A percentile compares a stretch with the other conserved stretches of the same genome.
Conservation (phyloP, 495 filamentous ascomycete genomes). For the Apodospora peruviana region DNA sequence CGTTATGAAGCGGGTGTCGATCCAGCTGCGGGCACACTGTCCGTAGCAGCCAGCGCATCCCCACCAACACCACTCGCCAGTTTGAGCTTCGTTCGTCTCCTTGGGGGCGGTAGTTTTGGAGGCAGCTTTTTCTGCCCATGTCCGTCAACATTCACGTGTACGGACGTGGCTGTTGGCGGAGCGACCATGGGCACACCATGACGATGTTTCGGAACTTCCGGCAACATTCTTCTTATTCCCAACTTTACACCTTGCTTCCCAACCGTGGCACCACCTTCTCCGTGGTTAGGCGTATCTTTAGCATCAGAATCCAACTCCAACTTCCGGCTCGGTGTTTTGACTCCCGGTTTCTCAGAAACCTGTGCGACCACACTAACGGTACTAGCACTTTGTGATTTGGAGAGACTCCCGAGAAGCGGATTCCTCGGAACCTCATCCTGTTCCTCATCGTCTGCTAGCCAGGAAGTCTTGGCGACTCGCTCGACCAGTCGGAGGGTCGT, state of each 20-base stretch:
- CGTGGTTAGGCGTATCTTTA: constrained; percentile 6
- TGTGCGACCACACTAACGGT: constrained; percentile 67
- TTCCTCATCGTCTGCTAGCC: constrained; percentile 54
- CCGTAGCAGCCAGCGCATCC: constrained; percentile 1
- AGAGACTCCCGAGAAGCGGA: constrained; percentile 46
- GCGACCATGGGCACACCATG: constrained; percentile 38
- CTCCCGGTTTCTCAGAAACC: constrained; percentile 77
- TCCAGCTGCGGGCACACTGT: constrained; percentile 6
- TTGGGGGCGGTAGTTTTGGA: constrained; percentile 49
- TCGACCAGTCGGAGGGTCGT: constrained; percentile 81
- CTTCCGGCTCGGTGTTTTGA: constrained; percentile 72
- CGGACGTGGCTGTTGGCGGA: constrained; percentile 12
- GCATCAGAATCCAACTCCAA: constrained; percentile 21
- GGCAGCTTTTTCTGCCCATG: constrained; percentile 42
- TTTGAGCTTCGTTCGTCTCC: constrained; percentile 40
- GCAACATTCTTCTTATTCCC: constrained; percentile 36
- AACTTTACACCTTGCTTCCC: constrained; percentile 19
- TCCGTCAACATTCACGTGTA: constrained; percentile 22
- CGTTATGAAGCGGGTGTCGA: constrained; percentile 12
- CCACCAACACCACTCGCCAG: constrained; percentile 2
- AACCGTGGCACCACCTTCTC: constrained; percentile 5
- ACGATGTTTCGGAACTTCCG: constrained; percentile 41
- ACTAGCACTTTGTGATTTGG: constrained; percentile 41
- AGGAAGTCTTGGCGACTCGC: constrained; percentile 76
- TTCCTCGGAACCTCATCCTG: background rate